Evolutionary conservation across 108 stramenopile genomes (phyloP).

Genomic region (Epithemia pelagica): DNA sequence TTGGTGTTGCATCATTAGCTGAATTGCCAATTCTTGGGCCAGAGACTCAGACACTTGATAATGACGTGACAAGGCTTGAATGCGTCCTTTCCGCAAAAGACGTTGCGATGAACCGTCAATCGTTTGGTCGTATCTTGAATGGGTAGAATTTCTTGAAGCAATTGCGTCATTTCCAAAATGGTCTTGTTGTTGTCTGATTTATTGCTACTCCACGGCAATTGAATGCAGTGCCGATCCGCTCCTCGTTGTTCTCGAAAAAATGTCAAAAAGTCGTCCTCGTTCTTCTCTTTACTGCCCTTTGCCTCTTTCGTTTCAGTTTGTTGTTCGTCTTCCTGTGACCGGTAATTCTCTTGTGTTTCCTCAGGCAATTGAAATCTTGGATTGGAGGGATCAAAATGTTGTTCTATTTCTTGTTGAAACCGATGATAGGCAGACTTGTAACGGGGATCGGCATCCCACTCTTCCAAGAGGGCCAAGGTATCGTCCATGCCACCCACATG

Average conservation of each 20-base stretch:
- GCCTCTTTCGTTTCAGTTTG: no score
- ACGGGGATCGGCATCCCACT: conserved; percentile 21
- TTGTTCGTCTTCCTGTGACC: no score
- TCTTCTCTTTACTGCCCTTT: no score
- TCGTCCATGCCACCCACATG: conserved; percentile 45
- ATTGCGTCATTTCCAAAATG: conserved; percentile 29
- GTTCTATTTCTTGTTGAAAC: not conserved
- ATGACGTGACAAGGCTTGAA: no score
- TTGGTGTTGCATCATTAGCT: not conserved
- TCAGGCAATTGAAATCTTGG: no score
- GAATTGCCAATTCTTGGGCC: no score
- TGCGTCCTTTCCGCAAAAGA: not conserved
- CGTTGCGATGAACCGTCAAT: not conserved
- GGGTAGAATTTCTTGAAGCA: conserved; percentile 23
- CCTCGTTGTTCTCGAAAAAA: no score
- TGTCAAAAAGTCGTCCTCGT: no score
- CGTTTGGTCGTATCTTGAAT: conserved; percentile 8
- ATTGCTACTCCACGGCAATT: not conserved
- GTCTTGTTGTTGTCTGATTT: conserved; percentile 12
- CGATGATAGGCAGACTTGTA: not conserved
- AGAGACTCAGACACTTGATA: no score
- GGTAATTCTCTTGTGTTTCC: no score
- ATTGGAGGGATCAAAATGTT: not conserved
- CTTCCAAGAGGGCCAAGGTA: conserved; percentile 17
- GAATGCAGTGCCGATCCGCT: no score